These are phyloP conservation scores for Cordyceps sp. DNA, from an alignment of 2,329 filamentous ascomycete species.

Conservation along the genomic window DNA sequence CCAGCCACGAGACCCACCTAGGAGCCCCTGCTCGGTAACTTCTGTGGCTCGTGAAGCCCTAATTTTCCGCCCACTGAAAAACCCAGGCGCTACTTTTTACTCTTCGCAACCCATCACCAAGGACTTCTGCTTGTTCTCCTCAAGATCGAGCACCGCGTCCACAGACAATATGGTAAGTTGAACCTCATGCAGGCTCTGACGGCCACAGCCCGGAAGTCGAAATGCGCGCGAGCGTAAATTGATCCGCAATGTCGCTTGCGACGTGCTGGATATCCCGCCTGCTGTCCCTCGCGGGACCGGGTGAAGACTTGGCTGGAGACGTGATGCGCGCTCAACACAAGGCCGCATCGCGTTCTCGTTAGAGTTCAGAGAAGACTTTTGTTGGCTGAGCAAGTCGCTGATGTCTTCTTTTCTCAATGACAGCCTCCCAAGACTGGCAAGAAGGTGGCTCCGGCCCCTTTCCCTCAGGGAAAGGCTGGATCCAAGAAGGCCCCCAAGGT, in stretches of 20 bases:
- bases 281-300: conserved; percentile 11
- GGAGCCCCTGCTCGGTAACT: too few relatives aligned
- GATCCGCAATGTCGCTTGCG: conserved; percentile 15
- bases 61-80: conserved; percentile 19
- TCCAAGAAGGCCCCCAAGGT: conserved; percentile 96
- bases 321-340: conserved; percentile 29
- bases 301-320: conserved; percentile 55
- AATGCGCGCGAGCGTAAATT: conserved; percentile 16
- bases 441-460: conserved; percentile 95
- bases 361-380: conserved; percentile 78
- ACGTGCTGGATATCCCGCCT: conserved; percentile 18
- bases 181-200: conserved; percentile 17
- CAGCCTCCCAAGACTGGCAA: conserved; percentile 97
- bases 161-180: conserved; percentile 26
- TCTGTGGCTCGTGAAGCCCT: conserved; percentile 15
- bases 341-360: conserved; percentile 51
- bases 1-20: conserved; percentile 6
- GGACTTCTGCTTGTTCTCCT: conserved; percentile 13
- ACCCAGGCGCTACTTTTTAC: conserved; percentile 9
- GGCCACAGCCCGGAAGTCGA: conserved; percentile 21
- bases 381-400: conserved; percentile 70
- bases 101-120: conserved; percentile 12
- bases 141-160: conserved; percentile 18
- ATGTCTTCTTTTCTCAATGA: conserved; percentile 99
- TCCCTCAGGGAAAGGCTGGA: conserved; percentile 82